These are phyloP conservation scores for Henckelia pumila DNA, from an alignment of 257 asterid genomes.

Conservation along the genomic window DNA sequence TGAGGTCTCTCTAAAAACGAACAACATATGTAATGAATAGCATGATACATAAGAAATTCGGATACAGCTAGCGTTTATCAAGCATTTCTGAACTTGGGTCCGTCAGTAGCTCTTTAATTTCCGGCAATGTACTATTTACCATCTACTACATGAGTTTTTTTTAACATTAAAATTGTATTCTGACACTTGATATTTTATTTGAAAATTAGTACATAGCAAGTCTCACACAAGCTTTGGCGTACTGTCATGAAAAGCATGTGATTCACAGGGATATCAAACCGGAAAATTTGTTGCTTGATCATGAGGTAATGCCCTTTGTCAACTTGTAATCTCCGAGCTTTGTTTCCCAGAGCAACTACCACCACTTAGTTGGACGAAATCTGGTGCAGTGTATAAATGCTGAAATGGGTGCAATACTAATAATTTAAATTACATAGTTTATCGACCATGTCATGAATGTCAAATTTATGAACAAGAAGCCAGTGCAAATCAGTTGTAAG, in stretches of 20 bases:
- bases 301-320: conserved; percentile 57
- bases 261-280: conserved; percentile 99
- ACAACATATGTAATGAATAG: background rate
- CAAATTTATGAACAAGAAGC: background rate
- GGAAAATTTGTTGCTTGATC: conserved; percentile 90
- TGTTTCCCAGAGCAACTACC: background rate
- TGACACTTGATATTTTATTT: conserved; percentile 19
- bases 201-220: conserved; percentile 65
- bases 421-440: background rate
- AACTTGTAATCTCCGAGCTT: background rate
- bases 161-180: background rate
- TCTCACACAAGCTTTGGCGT: conserved; percentile 79
- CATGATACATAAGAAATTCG: background rate
- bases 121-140: background rate
- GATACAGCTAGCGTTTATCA: background rate
- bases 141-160: background rate
- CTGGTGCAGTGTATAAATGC: conserved; percentile 6
- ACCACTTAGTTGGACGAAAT: background rate
- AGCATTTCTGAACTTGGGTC: background rate
- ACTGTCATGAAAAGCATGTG: conserved; percentile 89
- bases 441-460: background rate
- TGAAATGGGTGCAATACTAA: background rate
- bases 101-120: background rate
- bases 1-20: background rate
- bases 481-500: background rate